Conservation (phyloP, 306 rosid species). For the Neltuma alba region DNA sequence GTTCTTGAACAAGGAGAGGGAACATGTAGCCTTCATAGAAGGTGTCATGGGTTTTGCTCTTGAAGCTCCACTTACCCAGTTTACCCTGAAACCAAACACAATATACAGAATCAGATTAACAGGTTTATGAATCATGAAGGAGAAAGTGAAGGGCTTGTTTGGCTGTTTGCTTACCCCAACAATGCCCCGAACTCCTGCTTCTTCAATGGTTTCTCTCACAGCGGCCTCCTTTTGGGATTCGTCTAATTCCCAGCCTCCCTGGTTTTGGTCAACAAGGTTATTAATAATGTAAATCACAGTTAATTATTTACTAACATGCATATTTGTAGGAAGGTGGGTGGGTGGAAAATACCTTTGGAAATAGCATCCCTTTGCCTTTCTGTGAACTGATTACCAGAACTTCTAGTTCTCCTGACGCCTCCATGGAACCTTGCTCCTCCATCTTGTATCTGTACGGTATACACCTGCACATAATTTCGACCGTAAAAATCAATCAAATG, state of each 20-base stretch:
- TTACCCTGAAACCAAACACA: conserved; percentile 47
- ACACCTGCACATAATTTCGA: conserved; percentile 53
- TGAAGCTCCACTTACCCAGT: conserved; percentile 86
- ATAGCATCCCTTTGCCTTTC: conserved; percentile 78
- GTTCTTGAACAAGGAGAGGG: conserved; percentile 81
- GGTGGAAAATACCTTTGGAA: conserved; percentile 69
- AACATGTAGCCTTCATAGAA: conserved; percentile 85
- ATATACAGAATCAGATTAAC: neutral
- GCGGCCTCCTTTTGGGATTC: conserved; percentile 91
- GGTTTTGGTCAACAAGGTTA: conserved; percentile 9
- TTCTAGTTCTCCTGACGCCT: conserved; percentile 50
- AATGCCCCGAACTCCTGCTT: conserved; percentile 82
- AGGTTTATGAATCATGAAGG: neutral
- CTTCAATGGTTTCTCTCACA: conserved; percentile 74
- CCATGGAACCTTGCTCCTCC: conserved; percentile 34
- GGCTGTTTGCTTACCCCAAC: conserved; percentile 49
- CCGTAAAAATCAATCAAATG: neutral
- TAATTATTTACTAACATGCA: conserved; percentile 3
- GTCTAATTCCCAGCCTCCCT: conserved; percentile 95
- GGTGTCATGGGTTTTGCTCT: conserved; percentile 73
- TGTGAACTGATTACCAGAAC: conserved; percentile 84
- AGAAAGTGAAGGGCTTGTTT: neutral
- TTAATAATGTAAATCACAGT: neutral
- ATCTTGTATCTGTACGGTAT: conserved; percentile 78
- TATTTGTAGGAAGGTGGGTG: neutral